These are phyloP conservation scores for Annona cherimola DNA, from an alignment of 164 flowering plant genomes.

Conservation along the genomic window DNA sequence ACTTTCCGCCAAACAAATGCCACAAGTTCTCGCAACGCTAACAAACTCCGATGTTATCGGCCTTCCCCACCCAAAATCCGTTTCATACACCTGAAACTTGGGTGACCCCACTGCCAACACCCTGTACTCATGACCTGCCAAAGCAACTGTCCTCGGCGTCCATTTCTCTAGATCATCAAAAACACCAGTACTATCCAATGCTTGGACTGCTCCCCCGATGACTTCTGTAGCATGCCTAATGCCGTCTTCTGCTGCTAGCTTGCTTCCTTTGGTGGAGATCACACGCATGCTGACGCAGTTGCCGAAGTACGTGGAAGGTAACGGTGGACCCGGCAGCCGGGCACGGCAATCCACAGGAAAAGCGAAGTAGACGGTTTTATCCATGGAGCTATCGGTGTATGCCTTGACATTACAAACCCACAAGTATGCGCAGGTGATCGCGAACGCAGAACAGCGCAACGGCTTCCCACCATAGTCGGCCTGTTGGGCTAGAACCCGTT, in stretches of 20 bases:
- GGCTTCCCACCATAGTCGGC: neutral
- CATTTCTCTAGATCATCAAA: constrained; percentile 7
- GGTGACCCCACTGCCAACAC: constrained; percentile 34
- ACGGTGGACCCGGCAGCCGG: constrained; percentile 20
- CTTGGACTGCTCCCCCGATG: constrained; percentile 15
- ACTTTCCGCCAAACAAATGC: constrained; percentile 27
- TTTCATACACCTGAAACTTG: constrained; percentile 26
- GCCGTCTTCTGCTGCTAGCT: constrained; percentile 23
- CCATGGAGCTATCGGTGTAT: neutral
- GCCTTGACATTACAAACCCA: constrained; percentile 25
- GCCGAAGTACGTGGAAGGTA: constrained; percentile 26
- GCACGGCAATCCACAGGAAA: constrained; percentile 22
- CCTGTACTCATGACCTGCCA: neutral
- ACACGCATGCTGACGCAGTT: constrained; percentile 13
- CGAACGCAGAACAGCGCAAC: constrained; percentile 17
- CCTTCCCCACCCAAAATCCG: constrained; percentile 46
- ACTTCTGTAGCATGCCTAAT: constrained; percentile 14
- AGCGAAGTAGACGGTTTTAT: neutral
- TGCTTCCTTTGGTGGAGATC: neutral
- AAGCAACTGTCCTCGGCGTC: neutral
- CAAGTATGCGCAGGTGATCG: constrained; percentile 17
- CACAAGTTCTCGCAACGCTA: constrained; percentile 19
- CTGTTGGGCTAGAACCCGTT: constrained; percentile 5
- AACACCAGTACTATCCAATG: neutral
- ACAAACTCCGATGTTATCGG: constrained; percentile 27